Evolutionary conservation across 805 yeast species (phyloP), one percentile per base, ranked within the genome.

Genomic region (Debaryomyces tyrocola): DNA sequence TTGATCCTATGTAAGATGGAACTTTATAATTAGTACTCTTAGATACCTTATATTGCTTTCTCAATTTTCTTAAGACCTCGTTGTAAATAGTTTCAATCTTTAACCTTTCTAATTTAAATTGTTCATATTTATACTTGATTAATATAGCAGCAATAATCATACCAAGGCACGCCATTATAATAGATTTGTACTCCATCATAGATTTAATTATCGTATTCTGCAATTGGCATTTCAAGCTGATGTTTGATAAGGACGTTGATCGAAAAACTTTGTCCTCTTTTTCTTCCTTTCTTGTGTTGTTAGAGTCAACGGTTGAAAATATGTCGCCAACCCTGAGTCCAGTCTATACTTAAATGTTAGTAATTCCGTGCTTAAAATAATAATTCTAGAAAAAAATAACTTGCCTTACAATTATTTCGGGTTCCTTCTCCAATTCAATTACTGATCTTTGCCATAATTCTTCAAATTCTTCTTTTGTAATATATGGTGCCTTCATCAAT

Each of bases 331-430:
- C 28, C 45, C 50, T 24, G 47, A 37, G 41, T 52, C 61, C 58
- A 49, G 55, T 54, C 67, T 62, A 52, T 24, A 34, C 24, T 41
- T 18, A 37, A 46, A 37, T 48, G 64, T 61, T 62, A 61, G 66
- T 59, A 49, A 18, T 38, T 14, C 24, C 33, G n/a, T 28, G 18
- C 27, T 35, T 41, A 8, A 34, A 12, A n/a, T 14, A 20, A 40
- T 20, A 45, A 38, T 4, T n/a, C 34, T 29, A 21, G 43, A 46
- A 49, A 21, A 43, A 38, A 44, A 37, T 42, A 77, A 83, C 88
- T 78, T 83, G 87, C 87, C 94, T 84, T 79, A 86, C 85, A 68
- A 78, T 81, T 61, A 85, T 76, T 63, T 83, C 88, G 37, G 87
- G 84, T 68, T 84, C 86, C 46, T 71, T 74, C 51, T 80, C 79